Conservation (phyloP, 1,139 yeast species). For the Pneumocystis canis region DNA sequence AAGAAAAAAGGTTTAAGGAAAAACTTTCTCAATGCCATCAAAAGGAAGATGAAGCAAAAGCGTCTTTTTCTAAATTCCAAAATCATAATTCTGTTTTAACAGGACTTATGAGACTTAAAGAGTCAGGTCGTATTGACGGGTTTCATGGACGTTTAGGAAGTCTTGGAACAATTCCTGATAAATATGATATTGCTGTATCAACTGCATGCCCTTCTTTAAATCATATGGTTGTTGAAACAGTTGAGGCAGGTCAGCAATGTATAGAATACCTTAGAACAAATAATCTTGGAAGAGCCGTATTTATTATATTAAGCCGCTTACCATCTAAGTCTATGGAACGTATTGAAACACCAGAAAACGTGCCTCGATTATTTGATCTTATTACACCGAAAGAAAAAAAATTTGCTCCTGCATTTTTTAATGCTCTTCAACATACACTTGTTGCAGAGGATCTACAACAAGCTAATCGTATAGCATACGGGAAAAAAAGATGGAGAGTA, state of each 20-base stretch:
- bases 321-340: slow-evolving; percentile 45
- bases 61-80: slow-evolving; percentile 40
- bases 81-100: slow-evolving; percentile 62
- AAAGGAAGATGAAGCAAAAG: slow-evolving; percentile 49
- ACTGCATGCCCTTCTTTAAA: slow-evolving; percentile 89
- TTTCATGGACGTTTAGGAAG: slow-evolving; percentile 70
- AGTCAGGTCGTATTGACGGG: slow-evolving; percentile 73
- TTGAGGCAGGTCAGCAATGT: slow-evolving; percentile 84
- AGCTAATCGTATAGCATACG: slow-evolving; percentile 83
- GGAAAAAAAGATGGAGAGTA: slow-evolving; percentile 64
- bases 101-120: slow-evolving; percentile 53
- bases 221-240: slow-evolving; percentile 87
- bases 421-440: slow-evolving; percentile 71
- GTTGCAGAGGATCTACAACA: slow-evolving; percentile 67
- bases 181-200: slow-evolving; percentile 82
- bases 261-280: slow-evolving; percentile 74
- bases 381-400: slow-evolving; percentile 50
- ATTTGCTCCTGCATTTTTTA: slow-evolving; percentile 79
- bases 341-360: slow-evolving; percentile 61
- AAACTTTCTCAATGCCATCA: slow-evolving; percentile 45
- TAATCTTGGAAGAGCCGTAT: slow-evolving; percentile 77
- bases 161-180: slow-evolving; percentile 72
- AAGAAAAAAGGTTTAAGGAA: slow-evolving; percentile 39
- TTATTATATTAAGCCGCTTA: slow-evolving; percentile 64
- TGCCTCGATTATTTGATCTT: slow-evolving; percentile 73